phyloP scores from a whole-genome alignment of 2,329 filamentous ascomycete species.

The Fusarium papillatum region DNA sequence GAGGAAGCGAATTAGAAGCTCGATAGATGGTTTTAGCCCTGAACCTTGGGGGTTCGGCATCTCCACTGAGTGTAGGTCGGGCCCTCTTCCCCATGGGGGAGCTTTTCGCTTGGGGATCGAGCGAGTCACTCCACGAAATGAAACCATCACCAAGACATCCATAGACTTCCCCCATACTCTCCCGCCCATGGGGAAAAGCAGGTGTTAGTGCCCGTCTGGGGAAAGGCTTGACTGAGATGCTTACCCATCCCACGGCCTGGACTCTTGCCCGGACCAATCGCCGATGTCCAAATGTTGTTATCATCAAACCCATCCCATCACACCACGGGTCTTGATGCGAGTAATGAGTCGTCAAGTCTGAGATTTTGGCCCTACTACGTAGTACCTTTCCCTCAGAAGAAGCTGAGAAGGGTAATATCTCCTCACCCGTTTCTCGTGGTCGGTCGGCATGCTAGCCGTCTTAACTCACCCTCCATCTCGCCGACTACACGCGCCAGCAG shows the following conservation, averaged over 20 bases:
- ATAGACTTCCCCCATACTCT: not conserved
- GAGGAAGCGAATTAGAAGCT: conserved; percentile 9
- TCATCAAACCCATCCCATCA: not conserved
- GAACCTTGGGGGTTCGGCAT: conserved; percentile 14
- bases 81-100: conserved; percentile 35
- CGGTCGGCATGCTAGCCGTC: conserved; percentile 1
- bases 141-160: not conserved
- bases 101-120: conserved; percentile 10
- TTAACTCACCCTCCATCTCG: not conserved
- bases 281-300: not conserved
- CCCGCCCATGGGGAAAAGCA: conserved; percentile 1
- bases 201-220: conserved; percentile 22
- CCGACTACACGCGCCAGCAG: not conserved
- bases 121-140: conserved; percentile 14
- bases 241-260: conserved; percentile 10
- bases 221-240: not conserved
- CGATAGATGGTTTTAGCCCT: not conserved
- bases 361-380: not conserved
- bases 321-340: conserved; percentile 1
- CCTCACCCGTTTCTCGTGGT: not conserved
- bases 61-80: not conserved
- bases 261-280: conserved; percentile 30
- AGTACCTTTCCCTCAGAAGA: not conserved
- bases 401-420: conserved; percentile 29
- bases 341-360: not conserved